Evolutionary conservation across 2,329 filamentous ascomycete genomes (phyloP).

Genomic region (Septoria linicola): DNA sequence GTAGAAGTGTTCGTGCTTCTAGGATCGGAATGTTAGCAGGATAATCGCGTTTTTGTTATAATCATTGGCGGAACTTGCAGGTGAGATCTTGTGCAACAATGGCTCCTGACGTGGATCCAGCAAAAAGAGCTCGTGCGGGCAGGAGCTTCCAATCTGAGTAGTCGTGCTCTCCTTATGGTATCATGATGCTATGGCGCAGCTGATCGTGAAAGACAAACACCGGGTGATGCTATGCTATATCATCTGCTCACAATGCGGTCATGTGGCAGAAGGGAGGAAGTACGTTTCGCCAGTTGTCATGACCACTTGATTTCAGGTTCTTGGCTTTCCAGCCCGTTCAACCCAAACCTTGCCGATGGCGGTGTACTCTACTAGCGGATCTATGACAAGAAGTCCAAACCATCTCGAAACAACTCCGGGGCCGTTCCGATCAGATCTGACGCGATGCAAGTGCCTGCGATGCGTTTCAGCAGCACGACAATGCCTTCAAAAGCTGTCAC

Average conservation of each 20-base stretch:
- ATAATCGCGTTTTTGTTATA: background rate
- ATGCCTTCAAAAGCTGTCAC: too few relatives aligned
- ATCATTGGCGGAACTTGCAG: background rate
- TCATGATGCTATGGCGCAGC: background rate
- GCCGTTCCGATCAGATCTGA: background rate
- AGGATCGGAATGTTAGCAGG: constrained; percentile 1
- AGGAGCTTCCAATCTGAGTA: background rate
- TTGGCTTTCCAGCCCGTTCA: background rate
- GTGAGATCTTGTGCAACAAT: constrained; percentile 6
- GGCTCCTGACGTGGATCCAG: constrained; percentile 1
- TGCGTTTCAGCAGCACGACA: background rate
- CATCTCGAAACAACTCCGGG: background rate
- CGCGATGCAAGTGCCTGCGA: background rate
- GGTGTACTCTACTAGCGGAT: background rate
- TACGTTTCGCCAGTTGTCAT: constrained; percentile 1
- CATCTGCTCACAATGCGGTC: constrained; percentile 2
- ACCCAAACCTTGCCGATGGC: background rate
- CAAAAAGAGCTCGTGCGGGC: background rate
- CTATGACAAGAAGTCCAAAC: background rate
- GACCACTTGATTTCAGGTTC: background rate
- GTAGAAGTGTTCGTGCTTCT: background rate
- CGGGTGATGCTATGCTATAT: background rate
- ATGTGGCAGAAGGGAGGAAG: background rate
- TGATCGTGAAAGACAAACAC: background rate
- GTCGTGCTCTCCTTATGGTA: background rate